A percentile compares a stretch with the other conserved stretches of the same genome.
Conservation (phyloP, 2,329 filamentous ascomycete genomes). For the Diplodia scrobiculata region DNA sequence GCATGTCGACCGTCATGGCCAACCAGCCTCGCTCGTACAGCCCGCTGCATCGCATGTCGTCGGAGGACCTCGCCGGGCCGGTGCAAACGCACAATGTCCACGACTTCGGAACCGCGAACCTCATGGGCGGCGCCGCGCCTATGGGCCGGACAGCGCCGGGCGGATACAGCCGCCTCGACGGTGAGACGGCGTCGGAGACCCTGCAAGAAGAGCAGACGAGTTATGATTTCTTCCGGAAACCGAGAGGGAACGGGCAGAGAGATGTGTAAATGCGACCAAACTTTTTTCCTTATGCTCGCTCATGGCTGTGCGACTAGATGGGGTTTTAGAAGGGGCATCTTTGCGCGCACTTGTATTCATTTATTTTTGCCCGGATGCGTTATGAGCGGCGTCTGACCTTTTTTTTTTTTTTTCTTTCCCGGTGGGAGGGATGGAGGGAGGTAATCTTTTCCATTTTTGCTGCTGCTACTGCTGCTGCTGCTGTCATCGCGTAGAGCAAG, state of each 20-base stretch:
- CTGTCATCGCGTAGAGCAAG: not conserved
- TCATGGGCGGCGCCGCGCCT: conserved; percentile 26
- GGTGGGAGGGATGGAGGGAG: not conserved
- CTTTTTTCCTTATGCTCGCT: not conserved
- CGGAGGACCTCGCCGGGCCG: conserved; percentile 11
- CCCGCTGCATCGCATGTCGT: conserved; percentile 33
- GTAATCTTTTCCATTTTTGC: not conserved
- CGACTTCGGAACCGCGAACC: conserved; percentile 18
- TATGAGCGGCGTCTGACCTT: not conserved
- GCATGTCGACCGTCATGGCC: not conserved
- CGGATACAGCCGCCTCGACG: conserved; percentile 7
- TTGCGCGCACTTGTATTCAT: not conserved
- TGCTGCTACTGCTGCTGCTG: not conserved
- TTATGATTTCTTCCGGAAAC: conserved; percentile 22
- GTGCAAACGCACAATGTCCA: not conserved
- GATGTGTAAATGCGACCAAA: not conserved
- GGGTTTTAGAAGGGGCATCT: not conserved
- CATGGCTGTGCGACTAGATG: not conserved
- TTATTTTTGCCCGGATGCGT: not conserved
- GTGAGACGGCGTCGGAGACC: not conserved
- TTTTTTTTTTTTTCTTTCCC: not conserved
- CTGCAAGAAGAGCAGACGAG: conserved; percentile 18
- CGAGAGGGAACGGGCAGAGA: not conserved
- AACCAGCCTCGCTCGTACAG: conserved; percentile 47
- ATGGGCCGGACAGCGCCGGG: conserved; percentile 6